Evolutionary conservation across 164 flowering plant genomes (phyloP).

Genomic region (Liriodendron chinense): DNA sequence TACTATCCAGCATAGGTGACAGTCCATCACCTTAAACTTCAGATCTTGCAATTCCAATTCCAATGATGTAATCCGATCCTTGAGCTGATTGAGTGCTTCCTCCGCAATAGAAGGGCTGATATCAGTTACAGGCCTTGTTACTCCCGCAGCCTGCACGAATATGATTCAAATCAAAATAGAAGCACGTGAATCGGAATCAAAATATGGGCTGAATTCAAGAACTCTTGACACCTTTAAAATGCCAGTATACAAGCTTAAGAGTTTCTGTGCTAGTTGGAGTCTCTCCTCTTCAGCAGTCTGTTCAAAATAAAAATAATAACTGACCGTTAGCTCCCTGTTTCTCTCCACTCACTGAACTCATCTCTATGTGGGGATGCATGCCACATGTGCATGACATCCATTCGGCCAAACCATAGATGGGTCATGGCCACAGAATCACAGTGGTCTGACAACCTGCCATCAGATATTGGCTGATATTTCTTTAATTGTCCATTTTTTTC

Average conservation of each 20-base stretch:
- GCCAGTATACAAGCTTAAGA: conserved; percentile 66
- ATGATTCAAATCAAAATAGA: not conserved
- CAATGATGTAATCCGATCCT: conserved; percentile 36
- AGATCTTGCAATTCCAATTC: conserved; percentile 64
- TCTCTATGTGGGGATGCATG: not conserved
- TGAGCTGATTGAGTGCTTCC: conserved; percentile 65
- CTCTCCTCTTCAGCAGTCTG: conserved; percentile 86
- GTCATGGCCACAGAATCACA: not conserved
- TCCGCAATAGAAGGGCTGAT: conserved; percentile 56
- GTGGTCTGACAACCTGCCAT: not conserved
- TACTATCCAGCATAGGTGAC: not conserved
- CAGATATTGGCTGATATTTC: too few relatives aligned
- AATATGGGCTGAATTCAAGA: not conserved
- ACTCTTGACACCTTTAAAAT: conserved; percentile 62
- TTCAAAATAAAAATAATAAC: conserved; percentile 1
- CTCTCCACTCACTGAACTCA: not conserved
- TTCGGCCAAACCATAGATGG: not conserved
- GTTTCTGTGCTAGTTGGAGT: conserved; percentile 68
- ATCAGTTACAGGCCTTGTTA: conserved; percentile 46
- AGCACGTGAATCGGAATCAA: not conserved
- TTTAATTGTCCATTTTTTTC: not conserved
- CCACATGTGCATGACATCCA: not conserved
- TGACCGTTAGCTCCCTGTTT: not conserved
- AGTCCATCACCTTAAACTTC: conserved; percentile 54
- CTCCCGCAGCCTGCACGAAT: conserved; percentile 71